Evolutionary conservation across 148 eudicot genomes (phyloP).

Genomic region (Camellia lanceoleosa): DNA sequence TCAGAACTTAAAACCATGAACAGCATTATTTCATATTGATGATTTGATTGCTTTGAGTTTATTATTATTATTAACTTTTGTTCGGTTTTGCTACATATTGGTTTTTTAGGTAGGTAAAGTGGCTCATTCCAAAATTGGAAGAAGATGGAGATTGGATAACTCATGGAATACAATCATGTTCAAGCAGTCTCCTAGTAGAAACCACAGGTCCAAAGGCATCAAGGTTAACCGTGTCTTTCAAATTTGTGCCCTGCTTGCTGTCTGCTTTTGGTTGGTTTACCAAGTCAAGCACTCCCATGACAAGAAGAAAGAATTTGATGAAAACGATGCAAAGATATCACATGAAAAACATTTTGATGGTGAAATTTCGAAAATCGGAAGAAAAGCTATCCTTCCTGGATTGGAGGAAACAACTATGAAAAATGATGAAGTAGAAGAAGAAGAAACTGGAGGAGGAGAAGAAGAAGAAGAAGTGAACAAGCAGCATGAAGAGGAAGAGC

Average conservation of each 20-base stretch:
- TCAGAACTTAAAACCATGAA: background rate
- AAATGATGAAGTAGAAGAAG: conserved; percentile 38
- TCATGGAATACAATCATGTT: conserved; percentile 39
- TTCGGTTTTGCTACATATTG: background rate
- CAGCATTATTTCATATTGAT: background rate
- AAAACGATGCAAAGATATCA: conserved; percentile 32
- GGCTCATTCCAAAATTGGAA: background rate
- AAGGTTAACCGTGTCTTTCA: conserved; percentile 70
- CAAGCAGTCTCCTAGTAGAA: conserved; percentile 71
- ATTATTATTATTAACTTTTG: background rate
- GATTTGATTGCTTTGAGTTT: background rate
- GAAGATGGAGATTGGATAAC: background rate
- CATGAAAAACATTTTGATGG: conserved; percentile 11
- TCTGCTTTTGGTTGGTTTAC: conserved; percentile 84
- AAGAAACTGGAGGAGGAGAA: conserved; percentile 49
- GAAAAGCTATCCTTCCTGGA: conserved; percentile 55
- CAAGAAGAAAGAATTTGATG: conserved; percentile 68
- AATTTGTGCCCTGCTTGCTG: conserved; percentile 71
- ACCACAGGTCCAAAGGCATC: conserved; percentile 62
- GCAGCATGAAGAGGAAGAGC: conserved; percentile 42
- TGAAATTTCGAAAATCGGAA: conserved; percentile 51
- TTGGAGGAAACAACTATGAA: conserved; percentile 25
- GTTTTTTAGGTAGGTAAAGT: background rate
- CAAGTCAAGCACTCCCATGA: conserved; percentile 94
- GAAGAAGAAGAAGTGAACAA: conserved; percentile 36